Base-by-base conservation (phyloP, 768 basidiomycete genomes). In the Ephemerocybe angulata region DNA sequence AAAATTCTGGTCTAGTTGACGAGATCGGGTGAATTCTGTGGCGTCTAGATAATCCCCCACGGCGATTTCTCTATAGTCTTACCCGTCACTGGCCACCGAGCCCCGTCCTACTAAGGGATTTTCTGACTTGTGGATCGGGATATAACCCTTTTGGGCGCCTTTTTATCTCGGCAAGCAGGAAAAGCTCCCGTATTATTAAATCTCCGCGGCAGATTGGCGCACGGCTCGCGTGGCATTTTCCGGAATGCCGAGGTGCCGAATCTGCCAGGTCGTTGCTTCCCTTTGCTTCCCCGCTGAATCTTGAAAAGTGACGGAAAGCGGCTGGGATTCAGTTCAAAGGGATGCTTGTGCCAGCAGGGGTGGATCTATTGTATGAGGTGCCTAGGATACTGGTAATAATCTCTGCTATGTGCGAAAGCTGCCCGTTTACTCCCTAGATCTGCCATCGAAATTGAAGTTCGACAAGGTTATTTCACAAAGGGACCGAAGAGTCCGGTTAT, bases 401-500 rank as follows among this genome's bases (percentile, higher is more conserved):
- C 25, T 11, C n/a, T 21, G 35, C 25, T 22, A 49, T 55, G 22
- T 22, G 37, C 46, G 54, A 55, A 48, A 10, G 38, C 17, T 50
- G 54, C 27, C 37, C 38, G 25, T 50, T 55, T 50, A 50, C 40
- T 17, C 29, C 28, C 46, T 31, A 33, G 19, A 37, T 22, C n/a
- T 42, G 13, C 29, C 31, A n/a, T n/a, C n/a, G n/a, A n/a, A n/a
- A n/a, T n/a, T n/a, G n/a, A n/a, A n/a, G n/a, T 55, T 47, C 54
- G 37, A 44, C 46, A 41, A 28, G 15, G n/a, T 50, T 38, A 50
- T 50, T 41, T 50, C 25, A 50, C 48, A 50, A 33, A 48, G 54
- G 54, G 47, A 43, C 54, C 54, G 54, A 55, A 55, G 54, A 47
- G n/a, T 31, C 54, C 54, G 48, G 38, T 55, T 27, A 41, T 22